These are phyloP conservation scores for Sclerotiophoma versabilis DNA, from an alignment of 2,329 filamentous ascomycete genomes.

Conservation along the genomic window DNA sequence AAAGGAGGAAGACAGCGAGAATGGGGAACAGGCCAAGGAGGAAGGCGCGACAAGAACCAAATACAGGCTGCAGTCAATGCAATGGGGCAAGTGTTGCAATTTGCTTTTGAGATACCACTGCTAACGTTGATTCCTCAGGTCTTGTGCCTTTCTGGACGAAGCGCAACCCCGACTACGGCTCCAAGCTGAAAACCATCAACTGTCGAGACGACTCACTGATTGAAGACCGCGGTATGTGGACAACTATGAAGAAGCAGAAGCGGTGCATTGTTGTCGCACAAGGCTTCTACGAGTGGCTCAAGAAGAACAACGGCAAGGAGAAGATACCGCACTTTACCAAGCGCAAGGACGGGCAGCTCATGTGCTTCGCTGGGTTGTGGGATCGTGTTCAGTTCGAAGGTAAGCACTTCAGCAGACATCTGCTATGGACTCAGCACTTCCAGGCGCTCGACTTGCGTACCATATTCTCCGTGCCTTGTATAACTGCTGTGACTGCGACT, in stretches of 20 bases:
- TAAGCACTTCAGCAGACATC: slow-evolving; percentile 41
- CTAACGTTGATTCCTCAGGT: slow-evolving; percentile 50
- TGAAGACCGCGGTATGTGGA: slow-evolving; percentile 85
- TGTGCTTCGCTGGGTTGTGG: slow-evolving; percentile 93
- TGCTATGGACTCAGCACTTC: slow-evolving; percentile 21
- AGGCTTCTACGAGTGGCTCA: slow-evolving; percentile 97
- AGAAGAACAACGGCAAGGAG: slow-evolving; percentile 76
- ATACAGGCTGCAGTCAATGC: slow-evolving; percentile 91
- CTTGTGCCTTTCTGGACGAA: slow-evolving; percentile 94
- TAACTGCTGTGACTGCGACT: slow-evolving; percentile 24
- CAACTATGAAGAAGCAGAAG: slow-evolving; percentile 86
- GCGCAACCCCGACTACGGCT: slow-evolving; percentile 76
- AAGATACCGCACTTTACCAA: slow-evolving; percentile 86
- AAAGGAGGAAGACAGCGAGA: slow-evolving; percentile 17
- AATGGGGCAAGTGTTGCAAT: slow-evolving; percentile 69
- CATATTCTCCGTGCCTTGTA: slow-evolving; percentile 29
- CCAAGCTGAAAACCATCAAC: slow-evolving; percentile 89
- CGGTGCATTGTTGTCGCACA: slow-evolving; percentile 87
- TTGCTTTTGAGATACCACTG: background rate
- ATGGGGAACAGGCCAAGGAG: slow-evolving; percentile 11
- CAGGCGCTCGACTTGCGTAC: slow-evolving; percentile 26
- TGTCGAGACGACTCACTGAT: slow-evolving; percentile 88
- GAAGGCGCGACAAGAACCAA: slow-evolving; percentile 51
- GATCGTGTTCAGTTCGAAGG: slow-evolving; percentile 85
- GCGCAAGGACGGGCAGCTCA: slow-evolving; percentile 79